Conservation (phyloP, 2,329 filamentous ascomycete species). For the Pyrenophora graminea region DNA sequence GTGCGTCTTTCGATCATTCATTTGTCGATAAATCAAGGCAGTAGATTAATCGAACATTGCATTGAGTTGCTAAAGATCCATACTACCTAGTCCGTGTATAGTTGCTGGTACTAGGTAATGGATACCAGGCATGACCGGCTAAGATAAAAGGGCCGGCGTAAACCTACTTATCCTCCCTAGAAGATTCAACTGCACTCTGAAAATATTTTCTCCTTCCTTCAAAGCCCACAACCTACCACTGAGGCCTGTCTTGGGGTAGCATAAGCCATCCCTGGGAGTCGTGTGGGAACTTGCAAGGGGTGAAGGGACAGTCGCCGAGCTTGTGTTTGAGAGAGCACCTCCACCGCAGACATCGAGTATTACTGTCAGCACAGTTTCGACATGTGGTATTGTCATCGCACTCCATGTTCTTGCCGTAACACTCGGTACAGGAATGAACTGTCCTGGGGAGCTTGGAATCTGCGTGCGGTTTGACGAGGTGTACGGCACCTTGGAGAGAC, state of each 20-base stretch:
- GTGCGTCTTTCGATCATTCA: too few relatives aligned
- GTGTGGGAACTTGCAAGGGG: slow-evolving; percentile 31
- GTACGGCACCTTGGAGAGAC: slow-evolving; percentile 30
- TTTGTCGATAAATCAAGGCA: too few relatives aligned
- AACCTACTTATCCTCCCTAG: too few relatives aligned
- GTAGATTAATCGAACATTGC: too few relatives aligned
- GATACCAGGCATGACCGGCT: too few relatives aligned
- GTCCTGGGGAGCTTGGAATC: slow-evolving; percentile 23
- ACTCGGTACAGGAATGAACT: slow-evolving; percentile 36
- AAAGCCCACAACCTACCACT: slow-evolving; percentile 17
- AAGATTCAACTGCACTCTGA: too few relatives aligned
- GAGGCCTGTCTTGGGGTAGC: slow-evolving; percentile 12
- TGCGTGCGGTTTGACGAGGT: slow-evolving; percentile 26
- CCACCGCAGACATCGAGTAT: slow-evolving; percentile 32
- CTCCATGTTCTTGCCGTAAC: slow-evolving; percentile 28
- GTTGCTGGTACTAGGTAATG: too few relatives aligned
- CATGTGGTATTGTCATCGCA: slow-evolving; percentile 34
- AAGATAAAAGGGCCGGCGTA: too few relatives aligned
- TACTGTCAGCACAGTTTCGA: slow-evolving; percentile 26
- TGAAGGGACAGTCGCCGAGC: slow-evolving; percentile 25
- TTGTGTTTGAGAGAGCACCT: slow-evolving; percentile 34
- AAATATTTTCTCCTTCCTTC: too few relatives aligned
- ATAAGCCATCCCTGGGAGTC: slow-evolving; percentile 24
- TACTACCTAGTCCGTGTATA: too few relatives aligned
- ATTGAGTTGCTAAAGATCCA: too few relatives aligned